Evolutionary conservation across 306 rosid species (phyloP), one percentile per base, ranked within the genome.

Genomic region (Herpetospermum pedunculosum): DNA sequence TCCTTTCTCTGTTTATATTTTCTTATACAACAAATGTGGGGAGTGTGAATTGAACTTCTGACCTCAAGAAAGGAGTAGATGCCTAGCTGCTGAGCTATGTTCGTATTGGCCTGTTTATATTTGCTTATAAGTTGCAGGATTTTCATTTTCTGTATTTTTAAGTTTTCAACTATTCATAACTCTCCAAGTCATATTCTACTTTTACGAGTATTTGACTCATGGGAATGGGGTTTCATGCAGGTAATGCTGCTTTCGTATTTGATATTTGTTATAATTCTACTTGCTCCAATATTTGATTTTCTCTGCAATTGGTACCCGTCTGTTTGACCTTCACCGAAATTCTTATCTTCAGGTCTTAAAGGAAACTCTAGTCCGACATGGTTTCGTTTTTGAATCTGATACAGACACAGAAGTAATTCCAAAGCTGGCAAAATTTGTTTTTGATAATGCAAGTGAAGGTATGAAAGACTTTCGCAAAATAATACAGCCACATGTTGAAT

Each of bases 371-470:
- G 76, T 87, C 15, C 86, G 96, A 5, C 97, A 91, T 79, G 96
- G 99, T 59, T 91, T 86, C 79, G 78, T 77, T 14, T 94, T 94
- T 84, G 90, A 88, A 77, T 94, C 99, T 28, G 99, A 94, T 55
- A 94, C 99, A 0, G 99, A 94, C 72, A 94, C 99, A 0, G 99
- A 94, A 86, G 95, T 94, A 75, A 94, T 94, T 82, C 99, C 99
- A 41, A 94, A 89, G 85, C 99, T 94, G 82, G 97, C 99, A 13
- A 91, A 94, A 79, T 89, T 76, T 83, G 92, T 94, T 76, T 89
- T 88, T 70, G 99, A 94, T 84, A 88, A 91, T 72, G 95, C 99
- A 50, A 91, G 81, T 52, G 96, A 94, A 82, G 92, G 80, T 48
- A 70, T 58, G 41, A 16, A 5, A 35, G 4, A 63, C 70, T 63